Conservation (phyloP, 1,284 basidiomycete species). For the Paramarasmius palmivorus region DNA sequence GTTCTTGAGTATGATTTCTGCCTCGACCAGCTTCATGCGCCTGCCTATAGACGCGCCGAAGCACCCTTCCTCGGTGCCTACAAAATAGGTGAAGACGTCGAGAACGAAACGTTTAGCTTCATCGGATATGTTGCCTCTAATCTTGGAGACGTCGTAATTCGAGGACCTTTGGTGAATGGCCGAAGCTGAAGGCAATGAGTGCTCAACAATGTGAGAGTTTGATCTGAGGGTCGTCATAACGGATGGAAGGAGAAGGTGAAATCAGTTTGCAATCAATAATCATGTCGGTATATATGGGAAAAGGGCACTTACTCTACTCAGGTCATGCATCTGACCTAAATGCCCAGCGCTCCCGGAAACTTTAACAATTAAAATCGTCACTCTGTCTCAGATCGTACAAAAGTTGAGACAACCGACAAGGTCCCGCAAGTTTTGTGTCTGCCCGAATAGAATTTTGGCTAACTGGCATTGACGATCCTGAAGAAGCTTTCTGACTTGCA, state of each 20-base stretch:
- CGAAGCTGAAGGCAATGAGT: background rate
- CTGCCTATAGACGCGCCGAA: conserved; percentile 39
- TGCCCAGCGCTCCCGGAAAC: no score
- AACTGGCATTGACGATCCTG: background rate
- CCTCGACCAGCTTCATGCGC: conserved; percentile 34
- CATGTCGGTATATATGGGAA: background rate
- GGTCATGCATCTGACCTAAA: no score
- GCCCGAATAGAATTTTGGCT: conserved; percentile 1
- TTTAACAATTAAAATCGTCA: no score
- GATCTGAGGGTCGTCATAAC: background rate
- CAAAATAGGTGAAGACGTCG: conserved; percentile 36
- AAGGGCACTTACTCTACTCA: background rate
- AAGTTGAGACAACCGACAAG: no score
- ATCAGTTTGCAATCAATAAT: conserved; percentile 1
- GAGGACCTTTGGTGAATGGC: background rate
- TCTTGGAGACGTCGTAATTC: conserved; percentile 25
- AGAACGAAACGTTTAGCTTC: conserved; percentile 35
- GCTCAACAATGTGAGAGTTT: background rate
- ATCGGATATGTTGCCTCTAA: conserved; percentile 38
- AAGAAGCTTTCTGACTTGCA: background rate
- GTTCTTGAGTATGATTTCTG: conserved; percentile 33
- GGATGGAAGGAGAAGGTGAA: background rate
- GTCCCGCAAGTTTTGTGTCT: background rate
- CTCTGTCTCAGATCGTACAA: no score
- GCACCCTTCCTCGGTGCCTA: conserved; percentile 29